Conservation (phyloP, 2,329 filamentous ascomycete genomes). For the Apiospora aurea region DNA sequence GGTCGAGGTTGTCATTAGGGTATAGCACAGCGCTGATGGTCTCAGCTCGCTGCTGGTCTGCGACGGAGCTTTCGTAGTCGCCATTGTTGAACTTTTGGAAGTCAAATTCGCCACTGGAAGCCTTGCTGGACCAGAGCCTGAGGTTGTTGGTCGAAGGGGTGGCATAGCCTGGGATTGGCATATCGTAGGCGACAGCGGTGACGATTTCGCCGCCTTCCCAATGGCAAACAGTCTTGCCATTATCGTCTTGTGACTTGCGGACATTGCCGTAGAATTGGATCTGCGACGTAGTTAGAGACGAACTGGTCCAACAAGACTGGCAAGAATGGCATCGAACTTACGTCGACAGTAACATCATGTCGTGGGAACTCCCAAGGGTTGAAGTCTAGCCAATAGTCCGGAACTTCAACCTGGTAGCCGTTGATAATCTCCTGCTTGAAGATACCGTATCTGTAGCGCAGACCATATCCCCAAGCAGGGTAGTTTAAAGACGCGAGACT, state of each 20-base stretch:
- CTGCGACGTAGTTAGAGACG: slow-evolving; percentile 40
- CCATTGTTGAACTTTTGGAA: slow-evolving; percentile 99
- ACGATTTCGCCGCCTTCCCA: slow-evolving; percentile 97
- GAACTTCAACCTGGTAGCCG: slow-evolving; percentile 97
- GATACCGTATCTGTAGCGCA: slow-evolving; percentile 95
- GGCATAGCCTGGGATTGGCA: slow-evolving; percentile 87
- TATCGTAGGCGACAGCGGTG: slow-evolving; percentile 90
- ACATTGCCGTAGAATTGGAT: slow-evolving; percentile 96
- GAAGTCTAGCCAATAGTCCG: slow-evolving; percentile 99
- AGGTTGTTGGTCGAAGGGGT: slow-evolving; percentile 96
- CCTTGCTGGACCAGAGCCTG: slow-evolving; percentile 96
- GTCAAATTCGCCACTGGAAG: slow-evolving; percentile 95
- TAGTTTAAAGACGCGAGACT: slow-evolving; percentile 94
- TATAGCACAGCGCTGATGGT: slow-evolving; percentile 98
- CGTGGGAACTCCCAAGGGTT: slow-evolving; percentile 99
- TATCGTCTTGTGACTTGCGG: slow-evolving; percentile 74
- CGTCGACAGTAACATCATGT: slow-evolving; percentile 92
- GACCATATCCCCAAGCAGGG: slow-evolving; percentile 95
- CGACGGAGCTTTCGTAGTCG: slow-evolving; percentile 96
- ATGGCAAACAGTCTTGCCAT: slow-evolving; percentile 75
- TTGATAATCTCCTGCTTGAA: slow-evolving; percentile 99
- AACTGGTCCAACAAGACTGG: too few species aligned
- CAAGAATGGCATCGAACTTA: slow-evolving; percentile 53
- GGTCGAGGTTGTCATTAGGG: slow-evolving; percentile 95
- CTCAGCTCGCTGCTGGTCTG: slow-evolving; percentile 98